Base-by-base conservation (phyloP, 768 basidiomycete genomes). In the Pholiota molesta region DNA sequence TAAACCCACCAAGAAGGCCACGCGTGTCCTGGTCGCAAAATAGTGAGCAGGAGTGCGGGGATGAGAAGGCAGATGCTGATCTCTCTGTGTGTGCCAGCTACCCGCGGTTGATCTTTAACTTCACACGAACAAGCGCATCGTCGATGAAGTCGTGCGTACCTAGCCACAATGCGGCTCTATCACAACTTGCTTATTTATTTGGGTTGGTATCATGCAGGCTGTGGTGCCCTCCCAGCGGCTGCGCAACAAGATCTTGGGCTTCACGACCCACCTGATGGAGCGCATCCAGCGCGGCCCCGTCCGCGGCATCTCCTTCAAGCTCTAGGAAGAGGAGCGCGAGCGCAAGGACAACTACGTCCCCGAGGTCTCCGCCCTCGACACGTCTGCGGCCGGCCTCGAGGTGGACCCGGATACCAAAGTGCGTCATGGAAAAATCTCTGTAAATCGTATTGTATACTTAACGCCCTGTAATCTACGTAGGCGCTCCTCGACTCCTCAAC, bases 181-280 rank as follows among this genome's bases (percentile, higher is more conserved):
- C n/a, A n/a, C n/a, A n/a, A n/a, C n/a, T n/a, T n/a, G n/a, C n/a
- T n/a, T n/a, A n/a, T n/a, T 56, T 55, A 57, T 40, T 5, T 42
- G 21, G 42, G 33, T 29, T 10, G 54, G 52, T n/a, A n/a, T 37
- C 5, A 49, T 16, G 26, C 62, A 94, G 92, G 93, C 94, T 62
- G 82, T 92, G 66, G 96, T 99, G 68, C 97, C 97, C 62, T 98
- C 97, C 60, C 99, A 99, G 83, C 94, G 97, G 69, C 89, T 99
- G 71, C 89, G 97, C 75, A 99, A 99, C 92, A 99, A 99, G 87
- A 92, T 99, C 73, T 90, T 96, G 11, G 97, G 97, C 52, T 99
- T 99, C 88, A 99, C 97, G 62, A 99, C 97, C 72, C 97, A 99
- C 77, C 83, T 99, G 78, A 99, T 99, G 97, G 98, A 95, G 87